These are phyloP conservation scores for Hysterangium stoloniferum DNA, from an alignment of 768 basidiomycete species.

Conservation along the genomic window DNA sequence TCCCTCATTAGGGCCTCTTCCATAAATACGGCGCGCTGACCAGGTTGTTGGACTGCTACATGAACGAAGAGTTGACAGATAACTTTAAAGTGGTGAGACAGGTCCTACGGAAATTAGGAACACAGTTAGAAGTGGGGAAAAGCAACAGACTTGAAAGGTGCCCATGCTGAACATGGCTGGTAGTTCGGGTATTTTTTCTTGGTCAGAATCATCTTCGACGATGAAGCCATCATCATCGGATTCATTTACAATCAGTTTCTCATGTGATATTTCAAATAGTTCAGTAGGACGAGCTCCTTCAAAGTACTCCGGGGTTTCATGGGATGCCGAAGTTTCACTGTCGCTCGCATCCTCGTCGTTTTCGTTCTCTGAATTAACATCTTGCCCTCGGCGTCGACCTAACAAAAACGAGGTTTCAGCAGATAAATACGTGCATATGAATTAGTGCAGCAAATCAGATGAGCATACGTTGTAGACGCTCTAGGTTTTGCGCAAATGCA, in stretches of 20 bases:
- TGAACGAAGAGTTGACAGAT: conserved; percentile 85
- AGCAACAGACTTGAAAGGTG: conserved; percentile 41
- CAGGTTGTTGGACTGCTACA: conserved; percentile 53
- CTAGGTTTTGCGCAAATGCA: conserved; percentile 53
- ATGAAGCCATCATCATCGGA: conserved; percentile 36
- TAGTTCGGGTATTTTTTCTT: conserved; percentile 35
- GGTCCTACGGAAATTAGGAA: conserved; percentile 30
- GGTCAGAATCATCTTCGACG: conserved; percentile 55
- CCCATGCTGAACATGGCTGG: conserved; percentile 78
- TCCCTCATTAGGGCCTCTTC: conserved; percentile 43
- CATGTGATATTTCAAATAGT: conserved; percentile 27
- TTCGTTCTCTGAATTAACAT: conserved; percentile 15
- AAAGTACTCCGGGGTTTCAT: conserved; percentile 11
- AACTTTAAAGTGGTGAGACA: conserved; percentile 76
- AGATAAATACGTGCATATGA: too few species aligned
- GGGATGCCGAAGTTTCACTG: not conserved
- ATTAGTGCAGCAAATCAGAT: conserved; percentile 3
- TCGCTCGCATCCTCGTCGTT: conserved; percentile 11
- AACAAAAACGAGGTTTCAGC: not conserved
- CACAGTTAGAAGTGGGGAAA: not conserved
- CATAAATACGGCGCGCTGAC: conserved; percentile 49
- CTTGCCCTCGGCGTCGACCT: conserved; percentile 40
- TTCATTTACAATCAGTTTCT: conserved; percentile 25
- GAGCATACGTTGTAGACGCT: conserved; percentile 55
- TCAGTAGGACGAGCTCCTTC: conserved; percentile 17